phyloP scores from a whole-genome alignment of 768 basidiomycete genomes.

The Sistotremastrum suecicum region DNA sequence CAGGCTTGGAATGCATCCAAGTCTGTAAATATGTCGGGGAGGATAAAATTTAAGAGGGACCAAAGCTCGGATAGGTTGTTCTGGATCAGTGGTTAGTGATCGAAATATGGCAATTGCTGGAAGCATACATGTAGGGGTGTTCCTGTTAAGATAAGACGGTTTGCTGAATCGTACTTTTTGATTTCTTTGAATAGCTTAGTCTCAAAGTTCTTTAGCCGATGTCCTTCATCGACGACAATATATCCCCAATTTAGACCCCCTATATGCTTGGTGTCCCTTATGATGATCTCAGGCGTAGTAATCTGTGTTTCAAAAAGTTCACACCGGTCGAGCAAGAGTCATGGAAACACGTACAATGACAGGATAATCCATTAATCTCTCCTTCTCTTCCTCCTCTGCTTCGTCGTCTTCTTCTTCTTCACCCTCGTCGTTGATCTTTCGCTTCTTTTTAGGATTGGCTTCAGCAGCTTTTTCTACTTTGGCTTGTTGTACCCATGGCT shows the following conservation, averaged over 20 bases:
- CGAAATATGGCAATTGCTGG: background rate
- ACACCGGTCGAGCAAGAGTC: background rate
- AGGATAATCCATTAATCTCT: background rate
- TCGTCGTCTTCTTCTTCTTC: constrained; percentile 2
- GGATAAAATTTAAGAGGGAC: constrained; percentile 90
- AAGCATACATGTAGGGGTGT: constrained; percentile 76
- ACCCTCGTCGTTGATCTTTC: background rate
- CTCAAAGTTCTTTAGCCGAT: constrained; percentile 88
- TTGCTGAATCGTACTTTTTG: constrained; percentile 71
- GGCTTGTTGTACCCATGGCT: constrained; percentile 12
- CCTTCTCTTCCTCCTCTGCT: background rate
- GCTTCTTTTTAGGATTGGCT: constrained; percentile 1
- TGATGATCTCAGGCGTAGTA: constrained; percentile 90
- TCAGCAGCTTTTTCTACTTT: constrained; percentile 6
- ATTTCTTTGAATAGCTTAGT: constrained; percentile 85
- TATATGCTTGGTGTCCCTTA: constrained; percentile 60
- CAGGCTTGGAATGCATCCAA: constrained; percentile 83
- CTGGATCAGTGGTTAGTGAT: constrained; percentile 23
- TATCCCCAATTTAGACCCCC: constrained; percentile 69
- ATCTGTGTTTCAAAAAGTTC: constrained; percentile 16
- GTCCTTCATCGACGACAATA: constrained; percentile 94
- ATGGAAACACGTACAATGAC: too few relatives aligned
- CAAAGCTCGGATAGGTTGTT: constrained; percentile 93
- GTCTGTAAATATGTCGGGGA: constrained; percentile 88
- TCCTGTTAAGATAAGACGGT: constrained; percentile 88